These are phyloP conservation scores for Bombardia bombarda DNA, from an alignment of 495 filamentous ascomycete species.

Conservation along the genomic window DNA sequence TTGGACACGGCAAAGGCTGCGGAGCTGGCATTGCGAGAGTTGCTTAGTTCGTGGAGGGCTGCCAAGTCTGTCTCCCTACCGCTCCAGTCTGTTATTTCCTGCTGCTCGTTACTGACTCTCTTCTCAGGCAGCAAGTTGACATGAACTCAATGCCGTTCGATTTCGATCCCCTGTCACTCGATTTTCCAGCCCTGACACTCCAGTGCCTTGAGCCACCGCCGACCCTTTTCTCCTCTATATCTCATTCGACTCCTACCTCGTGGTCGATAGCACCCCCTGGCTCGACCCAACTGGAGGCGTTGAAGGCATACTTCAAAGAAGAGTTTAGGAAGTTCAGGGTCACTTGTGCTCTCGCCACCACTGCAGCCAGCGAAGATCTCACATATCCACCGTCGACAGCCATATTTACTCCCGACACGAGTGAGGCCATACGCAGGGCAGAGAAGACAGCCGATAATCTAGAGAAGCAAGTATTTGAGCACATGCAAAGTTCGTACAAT, in stretches of 20 bases:
- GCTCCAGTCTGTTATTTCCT: not conserved
- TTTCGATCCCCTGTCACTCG: conserved; percentile 72
- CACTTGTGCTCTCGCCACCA: conserved; percentile 32
- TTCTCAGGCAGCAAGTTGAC: conserved; percentile 37
- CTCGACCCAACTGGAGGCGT: conserved; percentile 58
- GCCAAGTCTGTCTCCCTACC: conserved; percentile 54
- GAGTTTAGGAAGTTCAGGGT: conserved; percentile 58
- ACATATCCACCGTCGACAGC: conserved; percentile 26
- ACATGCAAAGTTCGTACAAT: conserved; percentile 60
- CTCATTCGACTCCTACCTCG: conserved; percentile 58
- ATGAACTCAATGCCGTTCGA: conserved; percentile 56
- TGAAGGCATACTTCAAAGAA: conserved; percentile 56
- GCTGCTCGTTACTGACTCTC: conserved; percentile 8
- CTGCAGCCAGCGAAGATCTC: conserved; percentile 31
- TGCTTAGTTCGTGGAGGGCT: conserved; percentile 69
- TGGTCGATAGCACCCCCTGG: conserved; percentile 71
- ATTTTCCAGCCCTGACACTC: conserved; percentile 74
- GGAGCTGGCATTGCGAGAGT: conserved; percentile 76
- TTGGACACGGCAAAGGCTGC: conserved; percentile 67
- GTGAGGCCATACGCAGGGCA: conserved; percentile 31
- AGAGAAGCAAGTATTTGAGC: conserved; percentile 54
- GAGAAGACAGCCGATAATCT: conserved; percentile 39
- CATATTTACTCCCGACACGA: conserved; percentile 27
- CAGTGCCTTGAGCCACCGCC: conserved; percentile 72
- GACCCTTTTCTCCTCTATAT: conserved; percentile 62